These are phyloP conservation scores for Chytriomyces sp. DNA, from an alignment of 192 early-diverging fungal genomes.

Conservation along the genomic window DNA sequence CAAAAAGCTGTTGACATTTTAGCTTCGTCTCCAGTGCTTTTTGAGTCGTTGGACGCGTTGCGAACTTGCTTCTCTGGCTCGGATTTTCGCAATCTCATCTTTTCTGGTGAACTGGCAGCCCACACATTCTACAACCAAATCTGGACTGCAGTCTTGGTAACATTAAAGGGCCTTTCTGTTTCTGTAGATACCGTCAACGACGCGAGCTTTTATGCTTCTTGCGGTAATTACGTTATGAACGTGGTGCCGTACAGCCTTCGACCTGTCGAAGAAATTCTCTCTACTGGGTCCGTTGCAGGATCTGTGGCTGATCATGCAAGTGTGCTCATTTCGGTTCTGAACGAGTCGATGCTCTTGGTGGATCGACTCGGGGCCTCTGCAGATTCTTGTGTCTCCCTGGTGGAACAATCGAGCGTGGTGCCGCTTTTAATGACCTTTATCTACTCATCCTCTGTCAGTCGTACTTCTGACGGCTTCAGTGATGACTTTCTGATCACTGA, in stretches of 20 bases:
- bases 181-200: background rate
- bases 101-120: background rate
- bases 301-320: background rate
- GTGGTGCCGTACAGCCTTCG: slow-evolving; percentile 15
- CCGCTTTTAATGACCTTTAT: slow-evolving; percentile 3
- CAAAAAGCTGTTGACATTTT: background rate
- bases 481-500: background rate
- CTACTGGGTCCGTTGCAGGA: background rate
- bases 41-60: background rate
- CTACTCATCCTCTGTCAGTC: background rate
- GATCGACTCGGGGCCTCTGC: background rate
- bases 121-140: slow-evolving; percentile 27
- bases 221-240: background rate
- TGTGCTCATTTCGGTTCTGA: slow-evolving; percentile 7
- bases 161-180: background rate
- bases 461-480: background rate
- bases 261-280: slow-evolving; percentile 12
- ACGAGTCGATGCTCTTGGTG: slow-evolving; percentile 11
- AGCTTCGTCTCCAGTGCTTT: background rate
- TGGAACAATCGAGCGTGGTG: background rate
- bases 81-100: slow-evolving; percentile 10
- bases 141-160: slow-evolving; percentile 13
- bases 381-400: background rate
- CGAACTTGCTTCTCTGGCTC: slow-evolving; percentile 2
- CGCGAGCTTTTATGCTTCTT: background rate